Evolutionary conservation across 169 alveolate genomes (phyloP), one percentile per base, ranked within the genome.

Genomic region (Eimeria falciformis): DNA sequence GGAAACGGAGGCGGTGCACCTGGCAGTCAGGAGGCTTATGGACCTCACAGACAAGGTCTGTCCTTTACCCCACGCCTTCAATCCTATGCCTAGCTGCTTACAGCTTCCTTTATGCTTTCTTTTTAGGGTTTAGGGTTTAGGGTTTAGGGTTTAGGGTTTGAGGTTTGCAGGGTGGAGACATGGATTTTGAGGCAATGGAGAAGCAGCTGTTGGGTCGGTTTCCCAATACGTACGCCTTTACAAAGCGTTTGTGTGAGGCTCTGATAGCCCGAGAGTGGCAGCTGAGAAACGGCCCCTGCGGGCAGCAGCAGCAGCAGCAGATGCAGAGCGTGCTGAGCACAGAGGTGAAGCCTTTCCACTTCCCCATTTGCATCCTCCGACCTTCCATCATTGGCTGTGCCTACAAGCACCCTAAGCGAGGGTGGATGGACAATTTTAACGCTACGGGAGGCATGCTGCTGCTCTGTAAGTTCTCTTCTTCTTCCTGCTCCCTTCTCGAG

Each of bases 301-400:
- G 14, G n/a, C n/a, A 14, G n/a, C 62, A 50, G 62, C 62, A 7
- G n/a, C 7, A 11, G 14, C 7, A 50, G 62, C 62, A 50, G 62
- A 53, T 50, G 29, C 43, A 29, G 29, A 62, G 68, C 53, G 37
- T 47, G 43, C 71, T 50, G 3, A 50, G 47, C 2, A 50, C 47
- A 4, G 89, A 53, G 21, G 9, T 3, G 45, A 53, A 46, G 47
- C 45, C 21, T 7, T 18, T 79, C 27, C 18, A 53, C 7, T 79
- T 79, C 33, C 89, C 89, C 21, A 56, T 79, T 14, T 79, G 89
- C 73, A 79, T 79, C 45, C 53, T 79, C 18, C 43, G 89, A 14
- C 89, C 89, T n/a, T 79, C 89, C n/a, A 79, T 79, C 73, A 62
- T 79, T 43, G 89, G 89, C 47, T 56, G 46, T 56, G 71, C 89